These are phyloP conservation scores for Suillus paluster DNA, from an alignment of 768 basidiomycete genomes.

Conservation along the genomic window DNA sequence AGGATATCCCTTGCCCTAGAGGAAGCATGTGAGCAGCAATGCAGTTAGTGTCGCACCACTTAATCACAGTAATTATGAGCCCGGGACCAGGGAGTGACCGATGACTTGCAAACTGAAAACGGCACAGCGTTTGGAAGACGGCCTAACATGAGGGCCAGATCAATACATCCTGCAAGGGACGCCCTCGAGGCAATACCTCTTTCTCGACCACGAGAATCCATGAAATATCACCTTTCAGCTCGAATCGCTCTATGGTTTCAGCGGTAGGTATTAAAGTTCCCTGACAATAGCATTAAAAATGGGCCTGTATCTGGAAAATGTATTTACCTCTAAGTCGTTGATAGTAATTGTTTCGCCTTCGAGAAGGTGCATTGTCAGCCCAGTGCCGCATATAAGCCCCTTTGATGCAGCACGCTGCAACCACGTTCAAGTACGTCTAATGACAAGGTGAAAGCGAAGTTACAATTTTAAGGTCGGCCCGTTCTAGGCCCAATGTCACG, in stretches of 20 bases:
- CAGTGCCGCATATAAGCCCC: slow-evolving; percentile 79
- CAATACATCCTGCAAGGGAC: neutral
- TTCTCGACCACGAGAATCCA: slow-evolving; percentile 95
- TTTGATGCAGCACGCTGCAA: slow-evolving; percentile 85
- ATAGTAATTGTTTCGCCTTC: slow-evolving; percentile 55
- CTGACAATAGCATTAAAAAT: slow-evolving; percentile 39
- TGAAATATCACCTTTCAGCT: slow-evolving; percentile 52
- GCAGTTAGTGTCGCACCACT: neutral
- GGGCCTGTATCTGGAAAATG: neutral
- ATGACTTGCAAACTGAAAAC: slow-evolving; percentile 54
- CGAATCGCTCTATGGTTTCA: slow-evolving; percentile 70
- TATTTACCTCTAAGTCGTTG: slow-evolving; percentile 62
- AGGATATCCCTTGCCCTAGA: slow-evolving; percentile 95
- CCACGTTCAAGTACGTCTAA: slow-evolving; percentile 11
- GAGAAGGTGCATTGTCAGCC: slow-evolving; percentile 59
- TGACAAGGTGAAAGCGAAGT: neutral
- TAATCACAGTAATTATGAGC: slow-evolving; percentile 73
- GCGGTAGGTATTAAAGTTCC: slow-evolving; percentile 76
- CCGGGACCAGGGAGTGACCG: slow-evolving; percentile 62
- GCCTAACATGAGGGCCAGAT: slow-evolving; percentile 59
- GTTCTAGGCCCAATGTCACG: slow-evolving; percentile 73
- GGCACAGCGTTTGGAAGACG: slow-evolving; percentile 88
- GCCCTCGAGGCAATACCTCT: slow-evolving; percentile 57
- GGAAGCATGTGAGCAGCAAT: slow-evolving; percentile 11
- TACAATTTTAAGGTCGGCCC: slow-evolving; percentile 84